phyloP scores from a whole-genome alignment of 441 rosid genomes.

The Gossypium lobatum region DNA sequence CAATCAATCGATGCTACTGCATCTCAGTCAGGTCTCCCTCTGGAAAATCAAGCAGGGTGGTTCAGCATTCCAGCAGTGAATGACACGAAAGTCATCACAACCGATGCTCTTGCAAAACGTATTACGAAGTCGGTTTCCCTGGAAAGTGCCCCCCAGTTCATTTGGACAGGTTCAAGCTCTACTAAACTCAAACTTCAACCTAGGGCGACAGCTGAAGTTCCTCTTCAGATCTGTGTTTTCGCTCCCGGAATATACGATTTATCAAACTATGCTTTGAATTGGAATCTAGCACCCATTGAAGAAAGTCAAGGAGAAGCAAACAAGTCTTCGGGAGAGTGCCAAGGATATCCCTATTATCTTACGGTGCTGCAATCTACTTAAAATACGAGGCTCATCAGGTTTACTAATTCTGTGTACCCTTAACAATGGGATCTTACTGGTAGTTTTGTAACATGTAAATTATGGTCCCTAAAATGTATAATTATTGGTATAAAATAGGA shows the following conservation, averaged over 20 bases:
- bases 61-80: constrained; percentile 35
- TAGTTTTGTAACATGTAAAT: constrained; percentile 36
- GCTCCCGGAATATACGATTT: constrained; percentile 75
- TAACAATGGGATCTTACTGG: neutral
- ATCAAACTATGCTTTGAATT: constrained; percentile 63
- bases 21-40: constrained; percentile 20
- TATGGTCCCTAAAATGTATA: constrained; percentile 21
- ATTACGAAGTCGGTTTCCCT: constrained; percentile 28
- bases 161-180: constrained; percentile 82
- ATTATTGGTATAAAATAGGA: constrained; percentile 7
- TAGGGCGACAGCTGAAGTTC: constrained; percentile 46
- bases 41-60: constrained; percentile 72
- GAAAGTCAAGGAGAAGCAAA: constrained; percentile 24
- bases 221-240: constrained; percentile 69
- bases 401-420: neutral
- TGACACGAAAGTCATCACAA: constrained; percentile 48
- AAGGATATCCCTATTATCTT: constrained; percentile 65
- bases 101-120: constrained; percentile 34
- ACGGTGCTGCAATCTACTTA: constrained; percentile 61
- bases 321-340: constrained; percentile 51
- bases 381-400: constrained; percentile 17
- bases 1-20: constrained; percentile 27
- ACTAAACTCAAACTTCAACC: constrained; percentile 55
- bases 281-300: constrained; percentile 41
- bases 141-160: constrained; percentile 58